Conservation (phyloP, 2,329 filamentous ascomycete genomes). For the Xylaria sp. region DNA sequence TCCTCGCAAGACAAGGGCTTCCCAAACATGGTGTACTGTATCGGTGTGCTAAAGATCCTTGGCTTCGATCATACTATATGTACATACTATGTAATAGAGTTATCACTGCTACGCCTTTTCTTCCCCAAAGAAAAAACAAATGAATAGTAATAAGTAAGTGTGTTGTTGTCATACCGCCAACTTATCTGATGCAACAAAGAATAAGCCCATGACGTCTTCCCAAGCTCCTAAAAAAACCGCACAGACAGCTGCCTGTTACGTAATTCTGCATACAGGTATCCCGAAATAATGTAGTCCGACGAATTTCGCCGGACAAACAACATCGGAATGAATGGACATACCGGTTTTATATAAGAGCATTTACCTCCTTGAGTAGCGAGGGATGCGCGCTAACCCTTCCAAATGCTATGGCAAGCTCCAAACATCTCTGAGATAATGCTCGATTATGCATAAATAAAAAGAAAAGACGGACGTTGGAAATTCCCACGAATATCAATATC, state of each 20-base stretch:
- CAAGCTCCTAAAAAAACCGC: constrained; percentile 7
- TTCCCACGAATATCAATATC: not conserved
- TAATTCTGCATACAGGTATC: not conserved
- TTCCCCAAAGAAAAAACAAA: constrained; percentile 2
- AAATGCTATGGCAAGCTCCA: not conserved
- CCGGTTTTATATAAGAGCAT: not conserved
- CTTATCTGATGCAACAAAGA: not conserved
- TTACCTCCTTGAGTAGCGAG: not conserved
- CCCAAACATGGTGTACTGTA: not conserved
- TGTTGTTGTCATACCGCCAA: constrained; percentile 1
- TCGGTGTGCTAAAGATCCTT: not conserved
- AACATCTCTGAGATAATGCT: not conserved
- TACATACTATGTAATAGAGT: not conserved
- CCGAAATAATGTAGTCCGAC: not conserved
- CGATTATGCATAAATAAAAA: not conserved
- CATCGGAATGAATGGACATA: not conserved
- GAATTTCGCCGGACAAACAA: not conserved
- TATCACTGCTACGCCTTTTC: not conserved
- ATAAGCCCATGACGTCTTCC: constrained; percentile 27
- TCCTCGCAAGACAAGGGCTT: not conserved
- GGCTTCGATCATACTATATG: constrained; percentile 10
- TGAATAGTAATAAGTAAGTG: not conserved
- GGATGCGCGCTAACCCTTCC: not conserved
- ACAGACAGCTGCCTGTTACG: not conserved
- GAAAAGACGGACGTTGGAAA: not conserved